Evolutionary conservation across 495 filamentous ascomycete genomes (phyloP).

Genomic region (Endocarpon pusillum): DNA sequence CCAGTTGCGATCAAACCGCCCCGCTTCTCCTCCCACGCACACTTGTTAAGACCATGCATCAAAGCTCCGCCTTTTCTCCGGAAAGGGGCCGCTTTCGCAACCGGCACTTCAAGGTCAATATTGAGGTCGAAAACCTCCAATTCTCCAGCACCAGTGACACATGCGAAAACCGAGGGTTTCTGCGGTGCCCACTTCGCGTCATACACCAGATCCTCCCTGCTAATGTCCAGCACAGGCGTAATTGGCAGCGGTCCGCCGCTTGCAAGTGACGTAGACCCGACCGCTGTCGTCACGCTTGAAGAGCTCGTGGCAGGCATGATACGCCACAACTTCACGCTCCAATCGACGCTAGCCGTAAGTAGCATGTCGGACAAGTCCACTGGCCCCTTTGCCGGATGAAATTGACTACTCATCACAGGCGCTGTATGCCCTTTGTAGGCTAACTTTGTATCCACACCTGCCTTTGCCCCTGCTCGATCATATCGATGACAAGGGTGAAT

Average conservation of each 20-base stretch:
- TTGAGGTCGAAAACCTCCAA: constrained; percentile 93
- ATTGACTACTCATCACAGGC: constrained; percentile 89
- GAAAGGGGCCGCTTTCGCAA: constrained; percentile 55
- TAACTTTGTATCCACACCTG: constrained; percentile 74
- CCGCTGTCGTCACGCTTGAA: constrained; percentile 28
- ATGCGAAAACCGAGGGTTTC: constrained; percentile 79
- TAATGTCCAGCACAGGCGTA: constrained; percentile 69
- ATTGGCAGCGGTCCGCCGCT: constrained; percentile 21
- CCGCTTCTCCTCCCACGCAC: constrained; percentile 83
- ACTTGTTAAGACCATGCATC: constrained; percentile 72
- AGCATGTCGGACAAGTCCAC: constrained; percentile 94
- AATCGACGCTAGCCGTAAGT: constrained; percentile 72
- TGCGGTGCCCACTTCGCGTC: constrained; percentile 87
- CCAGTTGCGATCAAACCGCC: constrained; percentile 75
- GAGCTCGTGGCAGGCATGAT: constrained; percentile 47
- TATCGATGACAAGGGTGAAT: constrained; percentile 95
- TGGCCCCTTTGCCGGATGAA: constrained; percentile 78
- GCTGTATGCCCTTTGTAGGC: constrained; percentile 76
- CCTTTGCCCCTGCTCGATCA: constrained; percentile 89
- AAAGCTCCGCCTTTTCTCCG: constrained; percentile 35
- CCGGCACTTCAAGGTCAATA: constrained; percentile 78
- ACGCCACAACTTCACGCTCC: constrained; percentile 95
- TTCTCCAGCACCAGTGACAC: constrained; percentile 85
- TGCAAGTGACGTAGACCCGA: constrained; percentile 19
- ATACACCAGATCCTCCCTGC: constrained; percentile 88